Percentiles rank a stretch among this genome's conserved stretches.
These are phyloP conservation scores for Podaxis carcinomalis DNA, from an alignment of 768 basidiomycete species.

Conservation along the genomic window DNA sequence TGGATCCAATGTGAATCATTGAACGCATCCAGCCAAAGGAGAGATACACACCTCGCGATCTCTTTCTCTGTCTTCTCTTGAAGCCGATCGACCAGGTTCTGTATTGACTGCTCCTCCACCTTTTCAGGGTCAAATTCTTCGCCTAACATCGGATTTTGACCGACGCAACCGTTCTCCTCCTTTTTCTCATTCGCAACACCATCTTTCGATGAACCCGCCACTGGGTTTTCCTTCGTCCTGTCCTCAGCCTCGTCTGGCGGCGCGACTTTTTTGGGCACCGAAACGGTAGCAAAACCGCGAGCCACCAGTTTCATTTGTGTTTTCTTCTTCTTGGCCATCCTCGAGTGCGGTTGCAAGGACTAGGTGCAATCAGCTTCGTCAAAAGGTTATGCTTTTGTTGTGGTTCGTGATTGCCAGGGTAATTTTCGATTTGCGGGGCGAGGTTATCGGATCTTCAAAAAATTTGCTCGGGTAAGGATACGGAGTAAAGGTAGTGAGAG, in stretches of 20 bases:
- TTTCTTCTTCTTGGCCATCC: conserved; percentile 85
- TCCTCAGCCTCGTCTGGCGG: conserved; percentile 22
- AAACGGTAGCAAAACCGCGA: conserved; percentile 80
- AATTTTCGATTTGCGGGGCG: not conserved
- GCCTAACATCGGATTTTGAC: not conserved
- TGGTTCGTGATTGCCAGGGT: not conserved
- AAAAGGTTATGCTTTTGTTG: not conserved
- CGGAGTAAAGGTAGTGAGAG: not conserved
- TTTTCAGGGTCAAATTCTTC: conserved; percentile 23
- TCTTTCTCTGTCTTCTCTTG: conserved; percentile 91
- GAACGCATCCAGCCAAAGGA: not conserved
- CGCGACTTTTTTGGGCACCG: conserved; percentile 71
- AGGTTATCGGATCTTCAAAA: not conserved
- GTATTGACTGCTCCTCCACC: conserved; percentile 54
- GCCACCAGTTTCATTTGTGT: conserved; percentile 68
- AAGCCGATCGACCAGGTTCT: conserved; percentile 71
- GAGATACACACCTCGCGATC: conserved; percentile 49
- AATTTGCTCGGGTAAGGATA: not conserved
- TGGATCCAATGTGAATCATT: conserved; percentile 6
- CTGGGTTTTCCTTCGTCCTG: not conserved
- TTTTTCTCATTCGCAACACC: conserved; percentile 7
- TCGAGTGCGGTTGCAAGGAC: not conserved
- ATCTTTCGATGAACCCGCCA: conserved; percentile 21
- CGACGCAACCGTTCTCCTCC: not conserved
- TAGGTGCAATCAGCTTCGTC: not conserved